Base-by-base conservation (phyloP, 768 basidiomycete species). In the Pisolithus sp. region DNA sequence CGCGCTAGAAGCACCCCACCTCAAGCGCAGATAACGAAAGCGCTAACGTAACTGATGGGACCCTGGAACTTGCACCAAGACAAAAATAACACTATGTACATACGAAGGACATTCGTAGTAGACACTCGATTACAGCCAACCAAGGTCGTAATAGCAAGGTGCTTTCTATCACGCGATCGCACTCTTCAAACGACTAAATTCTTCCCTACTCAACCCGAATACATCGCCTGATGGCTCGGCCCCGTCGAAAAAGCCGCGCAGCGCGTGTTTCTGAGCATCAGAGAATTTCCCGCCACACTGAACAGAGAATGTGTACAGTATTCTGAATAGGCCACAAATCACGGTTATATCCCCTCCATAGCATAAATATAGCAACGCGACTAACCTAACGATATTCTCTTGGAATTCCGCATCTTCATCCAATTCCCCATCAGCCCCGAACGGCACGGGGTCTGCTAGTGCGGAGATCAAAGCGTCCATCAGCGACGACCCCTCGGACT, bases 351-450 rank as follows among this genome's bases (percentile, higher is more conserved):
- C 9, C 21, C 8, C 31, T 41, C 23, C 5, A 5, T 36, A 10
- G 31, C 30, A 36, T 34, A 10, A 26, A 41, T 28, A 23, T 8
- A 15, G 15, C 24, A 15, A 18, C 38, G 5, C 10, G 10, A 65
- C 76, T 47, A 47, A 81, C 81, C 77, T 74, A 18, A 82, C 56
- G 2, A 78, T 64, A 57, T 83, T 86, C 63, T 86, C 86, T 64
- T 83, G 80, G 37, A 83, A 82, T 50, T 86, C 82, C 3, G 61
- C 60, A 62, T 88, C 88, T 8, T 69, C 79, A n/a, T 70, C 71
- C 40, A 70, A 68, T 53, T 88, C 85, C 17, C 86, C 87, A 59
- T 89, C 83, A 5, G 71, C 73, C 0, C 86, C 88, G 50, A 79
- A 73, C 9, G 86, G 85, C 20, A 83, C 56, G 7, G 86, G 85